Conservation (phyloP, 73 alveolate genomes). For the Symbiodinium natans region DNA sequence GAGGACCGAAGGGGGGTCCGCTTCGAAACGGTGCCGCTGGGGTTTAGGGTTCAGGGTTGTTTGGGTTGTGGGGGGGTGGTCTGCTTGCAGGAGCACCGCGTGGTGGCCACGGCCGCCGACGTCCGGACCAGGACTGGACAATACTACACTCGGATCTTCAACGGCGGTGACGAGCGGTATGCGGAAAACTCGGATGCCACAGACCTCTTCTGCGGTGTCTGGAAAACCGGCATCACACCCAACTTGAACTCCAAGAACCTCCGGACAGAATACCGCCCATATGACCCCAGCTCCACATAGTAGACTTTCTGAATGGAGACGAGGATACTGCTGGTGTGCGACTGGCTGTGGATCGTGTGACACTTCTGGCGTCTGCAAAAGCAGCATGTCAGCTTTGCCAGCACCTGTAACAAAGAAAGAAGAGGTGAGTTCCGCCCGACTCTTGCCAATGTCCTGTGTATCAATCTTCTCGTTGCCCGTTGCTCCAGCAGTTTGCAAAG, state of each 20-base stretch:
- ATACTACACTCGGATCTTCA: background rate
- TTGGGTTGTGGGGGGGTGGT: background rate
- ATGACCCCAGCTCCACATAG: too few species aligned
- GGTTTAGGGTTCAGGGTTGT: background rate
- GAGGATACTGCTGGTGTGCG: too few species aligned
- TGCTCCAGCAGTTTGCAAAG: too few species aligned
- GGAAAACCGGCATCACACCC: background rate
- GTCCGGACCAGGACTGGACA: background rate
- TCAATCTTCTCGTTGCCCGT: too few species aligned
- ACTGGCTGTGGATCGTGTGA: too few species aligned
- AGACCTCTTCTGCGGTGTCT: slow-evolving; percentile 5
- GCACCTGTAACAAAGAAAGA: too few species aligned
- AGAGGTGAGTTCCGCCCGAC: too few species aligned
- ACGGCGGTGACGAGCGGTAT: background rate
- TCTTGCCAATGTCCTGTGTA: too few species aligned
- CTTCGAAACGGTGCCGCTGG: background rate
- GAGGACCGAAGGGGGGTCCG: background rate
- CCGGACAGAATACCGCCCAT: background rate
- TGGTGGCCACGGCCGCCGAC: slow-evolving; percentile 25
- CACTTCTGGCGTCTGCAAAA: too few species aligned
- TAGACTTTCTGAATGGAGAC: too few species aligned
- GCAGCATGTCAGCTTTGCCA: too few species aligned
- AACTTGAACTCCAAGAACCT: slow-evolving; percentile 12
- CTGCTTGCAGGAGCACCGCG: background rate
- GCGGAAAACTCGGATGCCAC: slow-evolving; percentile 2